These are phyloP conservation scores for Talaromyces amestolkiae DNA, from an alignment of 2,329 filamentous ascomycete species.

Conservation along the genomic window DNA sequence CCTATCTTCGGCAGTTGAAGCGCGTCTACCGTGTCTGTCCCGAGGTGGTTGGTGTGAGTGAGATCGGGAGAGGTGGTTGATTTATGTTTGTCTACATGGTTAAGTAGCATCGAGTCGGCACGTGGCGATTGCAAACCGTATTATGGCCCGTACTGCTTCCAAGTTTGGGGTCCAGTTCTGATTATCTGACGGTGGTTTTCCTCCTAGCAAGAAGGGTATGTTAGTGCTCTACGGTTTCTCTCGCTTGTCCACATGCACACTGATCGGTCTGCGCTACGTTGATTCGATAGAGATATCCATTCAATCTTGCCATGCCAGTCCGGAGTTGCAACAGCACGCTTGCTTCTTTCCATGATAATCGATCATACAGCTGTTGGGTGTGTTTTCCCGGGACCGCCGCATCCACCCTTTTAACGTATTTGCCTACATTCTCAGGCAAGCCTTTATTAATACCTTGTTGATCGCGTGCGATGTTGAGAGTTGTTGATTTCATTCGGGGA, in stretches of 20 bases:
- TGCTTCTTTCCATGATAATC: neutral
- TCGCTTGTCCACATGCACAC: too few relatives aligned
- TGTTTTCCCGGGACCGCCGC: too few relatives aligned
- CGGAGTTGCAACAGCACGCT: neutral
- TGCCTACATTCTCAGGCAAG: too few relatives aligned
- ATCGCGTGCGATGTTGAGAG: too few relatives aligned
- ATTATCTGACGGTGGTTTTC: neutral
- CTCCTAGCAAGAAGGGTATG: neutral
- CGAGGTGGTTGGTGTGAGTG: neutral
- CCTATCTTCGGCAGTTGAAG: constrained; percentile 37
- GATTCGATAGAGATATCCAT: neutral
- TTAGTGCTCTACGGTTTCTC: neutral
- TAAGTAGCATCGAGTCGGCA: neutral
- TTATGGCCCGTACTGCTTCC: neutral
- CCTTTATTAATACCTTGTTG: too few relatives aligned
- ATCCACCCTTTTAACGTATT: too few relatives aligned
- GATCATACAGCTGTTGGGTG: too few relatives aligned
- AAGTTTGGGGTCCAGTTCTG: neutral
- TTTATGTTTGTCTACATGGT: neutral
- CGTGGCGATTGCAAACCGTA: neutral
- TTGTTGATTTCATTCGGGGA: too few relatives aligned
- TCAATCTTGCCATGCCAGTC: neutral
- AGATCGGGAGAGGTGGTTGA: neutral
- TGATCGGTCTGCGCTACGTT: neutral
- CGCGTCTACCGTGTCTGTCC: constrained; percentile 27